phyloP scores from a whole-genome alignment of 2,329 filamentous ascomycete species.

The Blastomyces emzantsi region DNA sequence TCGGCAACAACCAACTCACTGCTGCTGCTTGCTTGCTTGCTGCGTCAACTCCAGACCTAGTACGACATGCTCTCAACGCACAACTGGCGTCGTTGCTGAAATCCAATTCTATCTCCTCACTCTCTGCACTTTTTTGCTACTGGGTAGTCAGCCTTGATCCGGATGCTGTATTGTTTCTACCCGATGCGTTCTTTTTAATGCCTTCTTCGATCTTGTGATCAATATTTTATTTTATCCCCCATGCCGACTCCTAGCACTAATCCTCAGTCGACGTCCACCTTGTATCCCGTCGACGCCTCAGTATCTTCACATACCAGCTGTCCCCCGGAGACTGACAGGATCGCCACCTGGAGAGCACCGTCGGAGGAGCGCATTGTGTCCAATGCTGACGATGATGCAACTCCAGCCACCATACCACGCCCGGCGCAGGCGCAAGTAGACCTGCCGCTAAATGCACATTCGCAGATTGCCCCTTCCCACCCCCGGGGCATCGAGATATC shows the following conservation, averaged over 20 bases:
- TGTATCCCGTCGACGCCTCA: slow-evolving; percentile 37
- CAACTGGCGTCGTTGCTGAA: background rate
- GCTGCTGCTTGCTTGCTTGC: background rate
- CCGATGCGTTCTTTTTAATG: slow-evolving; percentile 29
- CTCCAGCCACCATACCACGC: slow-evolving; percentile 21
- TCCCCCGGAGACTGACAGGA: slow-evolving; percentile 39
- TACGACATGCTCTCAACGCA: slow-evolving; percentile 4
- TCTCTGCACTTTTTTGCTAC: background rate
- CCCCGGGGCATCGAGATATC: slow-evolving; percentile 22
- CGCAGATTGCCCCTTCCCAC: slow-evolving; percentile 19
- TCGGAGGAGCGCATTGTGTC: slow-evolving; percentile 21
- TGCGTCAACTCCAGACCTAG: background rate
- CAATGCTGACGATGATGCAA: slow-evolving; percentile 24
- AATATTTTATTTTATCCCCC: slow-evolving; percentile 25
- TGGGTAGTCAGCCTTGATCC: slow-evolving; percentile 9
- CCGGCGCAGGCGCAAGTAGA: slow-evolving; percentile 15
- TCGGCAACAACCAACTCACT: background rate
- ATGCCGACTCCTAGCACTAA: slow-evolving; percentile 45
- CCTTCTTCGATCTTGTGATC: slow-evolving; percentile 4
- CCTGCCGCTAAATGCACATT: slow-evolving; percentile 3
- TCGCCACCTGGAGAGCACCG: slow-evolving; percentile 27
- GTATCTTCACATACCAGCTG: slow-evolving; percentile 40
- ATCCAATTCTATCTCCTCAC: slow-evolving; percentile 5
- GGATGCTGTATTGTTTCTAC: slow-evolving; percentile 21
- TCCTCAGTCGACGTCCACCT: slow-evolving; percentile 34